A percentile compares a stretch with the other conserved stretches of the same genome.
phyloP scores from a whole-genome alignment of 192 early-diverging fungal genomes.

The Podochytrium sp. region DNA sequence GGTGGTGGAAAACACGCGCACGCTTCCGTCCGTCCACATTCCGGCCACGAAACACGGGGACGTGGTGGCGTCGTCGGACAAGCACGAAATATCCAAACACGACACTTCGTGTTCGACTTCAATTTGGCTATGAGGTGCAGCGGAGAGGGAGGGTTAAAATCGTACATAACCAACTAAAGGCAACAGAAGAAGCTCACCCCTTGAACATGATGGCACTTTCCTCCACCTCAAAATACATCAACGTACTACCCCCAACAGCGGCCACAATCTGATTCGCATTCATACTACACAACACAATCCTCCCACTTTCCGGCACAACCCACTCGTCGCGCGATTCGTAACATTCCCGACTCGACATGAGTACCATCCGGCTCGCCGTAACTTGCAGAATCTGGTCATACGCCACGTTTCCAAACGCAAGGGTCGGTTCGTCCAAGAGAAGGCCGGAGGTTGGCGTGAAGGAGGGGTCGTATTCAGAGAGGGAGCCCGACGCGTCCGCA shows the following conservation, averaged over 20 bases:
- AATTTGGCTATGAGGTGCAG: conserved; percentile 25
- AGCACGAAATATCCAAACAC: conserved; percentile 70
- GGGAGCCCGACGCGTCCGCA: conserved; percentile 49
- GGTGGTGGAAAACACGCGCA: conserved; percentile 64
- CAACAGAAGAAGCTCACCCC: conserved; percentile 41
- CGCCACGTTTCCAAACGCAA: conserved; percentile 49
- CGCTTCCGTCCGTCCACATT: conserved; percentile 71
- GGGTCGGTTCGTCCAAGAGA: conserved; percentile 39
- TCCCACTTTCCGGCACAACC: conserved; percentile 43
- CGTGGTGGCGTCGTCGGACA: conserved; percentile 14
- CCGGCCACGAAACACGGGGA: conserved; percentile 62
- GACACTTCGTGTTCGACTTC: conserved; percentile 71
- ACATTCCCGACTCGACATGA: conserved; percentile 32
- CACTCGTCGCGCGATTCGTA: conserved; percentile 50
- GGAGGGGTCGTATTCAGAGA: conserved; percentile 45
- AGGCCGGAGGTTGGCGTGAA: conserved; percentile 23
- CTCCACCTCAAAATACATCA: conserved; percentile 65
- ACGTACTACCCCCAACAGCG: conserved; percentile 53
- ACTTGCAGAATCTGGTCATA: conserved; percentile 67
- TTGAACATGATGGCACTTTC: conserved; percentile 39
- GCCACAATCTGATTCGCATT: conserved; percentile 59
- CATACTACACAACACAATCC: conserved; percentile 63
- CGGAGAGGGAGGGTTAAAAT: too few relatives aligned
- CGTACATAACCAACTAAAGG: background rate
- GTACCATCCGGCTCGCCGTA: conserved; percentile 39